These are phyloP conservation scores for Salix caprea DNA, from an alignment of 345 rosid genomes.

Conservation along the genomic window DNA sequence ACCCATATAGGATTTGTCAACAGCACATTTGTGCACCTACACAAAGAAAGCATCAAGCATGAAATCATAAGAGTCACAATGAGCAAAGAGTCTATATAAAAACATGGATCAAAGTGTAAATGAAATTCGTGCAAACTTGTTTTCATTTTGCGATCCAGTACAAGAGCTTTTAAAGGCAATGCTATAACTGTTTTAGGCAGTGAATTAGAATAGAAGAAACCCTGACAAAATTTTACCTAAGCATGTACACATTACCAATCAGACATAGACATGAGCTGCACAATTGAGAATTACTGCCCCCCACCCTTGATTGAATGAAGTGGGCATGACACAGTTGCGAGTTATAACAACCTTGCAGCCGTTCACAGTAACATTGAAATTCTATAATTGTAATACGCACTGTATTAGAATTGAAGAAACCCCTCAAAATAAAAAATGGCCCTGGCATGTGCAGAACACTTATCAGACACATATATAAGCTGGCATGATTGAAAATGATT, in stretches of 20 bases:
- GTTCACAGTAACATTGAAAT: background rate
- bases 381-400: background rate
- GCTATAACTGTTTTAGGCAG: background rate
- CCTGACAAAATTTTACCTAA: background rate
- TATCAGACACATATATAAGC: background rate
- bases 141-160: background rate
- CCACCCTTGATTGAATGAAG: background rate
- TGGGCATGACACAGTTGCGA: background rate
- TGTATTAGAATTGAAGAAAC: background rate
- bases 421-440: background rate
- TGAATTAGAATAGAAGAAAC: background rate
- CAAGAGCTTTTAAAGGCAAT: background rate
- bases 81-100: background rate
- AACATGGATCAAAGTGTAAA: background rate
- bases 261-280: background rate
- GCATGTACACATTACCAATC: background rate
- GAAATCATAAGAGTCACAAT: constrained; percentile 6
- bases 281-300: background rate
- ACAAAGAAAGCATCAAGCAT: constrained; percentile 21
- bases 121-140: background rate
- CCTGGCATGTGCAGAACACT: background rate
- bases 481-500: background rate
- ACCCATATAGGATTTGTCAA: constrained; percentile 97
- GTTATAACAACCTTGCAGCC: background rate
- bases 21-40: constrained; percentile 84